Evolutionary conservation across 2,329 filamentous ascomycete genomes (phyloP).

Genomic region (Alternaria infectoria): DNA sequence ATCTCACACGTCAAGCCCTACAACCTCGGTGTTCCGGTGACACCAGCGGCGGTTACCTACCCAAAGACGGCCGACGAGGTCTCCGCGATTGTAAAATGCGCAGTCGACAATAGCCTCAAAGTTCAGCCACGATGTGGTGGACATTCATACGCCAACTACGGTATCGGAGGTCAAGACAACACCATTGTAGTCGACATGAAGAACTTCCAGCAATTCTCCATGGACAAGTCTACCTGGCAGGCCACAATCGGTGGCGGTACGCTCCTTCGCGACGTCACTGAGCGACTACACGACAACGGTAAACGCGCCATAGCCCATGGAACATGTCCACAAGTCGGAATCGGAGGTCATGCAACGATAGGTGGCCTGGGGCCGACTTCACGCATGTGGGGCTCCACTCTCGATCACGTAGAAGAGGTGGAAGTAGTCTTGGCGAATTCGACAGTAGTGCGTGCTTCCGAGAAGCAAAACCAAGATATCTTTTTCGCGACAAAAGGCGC

Average conservation of each 20-base stretch:
- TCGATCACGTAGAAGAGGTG: conserved; percentile 45
- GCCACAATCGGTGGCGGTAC: conserved; percentile 59
- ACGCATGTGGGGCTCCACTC: conserved; percentile 42
- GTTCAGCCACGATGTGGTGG: conserved; percentile 70
- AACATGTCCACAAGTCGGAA: conserved; percentile 45
- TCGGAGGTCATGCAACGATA: conserved; percentile 47
- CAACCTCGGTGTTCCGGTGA: conserved; percentile 45
- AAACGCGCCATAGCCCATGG: conserved; percentile 57
- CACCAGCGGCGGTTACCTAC: conserved; percentile 63
- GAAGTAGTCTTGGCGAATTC: conserved; percentile 51
- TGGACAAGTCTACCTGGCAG: conserved; percentile 52
- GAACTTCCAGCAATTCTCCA: conserved; percentile 54
- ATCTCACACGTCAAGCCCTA: conserved; percentile 44
- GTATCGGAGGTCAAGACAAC: conserved; percentile 55
- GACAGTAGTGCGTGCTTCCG: conserved; percentile 47
- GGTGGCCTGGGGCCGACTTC: conserved; percentile 44
- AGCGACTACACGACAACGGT: conserved; percentile 43
- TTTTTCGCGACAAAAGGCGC: conserved; percentile 54
- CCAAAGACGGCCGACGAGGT: conserved; percentile 61
- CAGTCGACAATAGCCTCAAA: conserved; percentile 56
- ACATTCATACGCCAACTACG: conserved; percentile 65
- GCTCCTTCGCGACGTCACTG: conserved; percentile 51
- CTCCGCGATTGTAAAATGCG: conserved; percentile 64
- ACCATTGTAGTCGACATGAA: conserved; percentile 59
- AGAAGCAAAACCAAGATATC: conserved; percentile 46